Conservation (phyloP, 306 rosid species). For the Quercus robur region DNA sequence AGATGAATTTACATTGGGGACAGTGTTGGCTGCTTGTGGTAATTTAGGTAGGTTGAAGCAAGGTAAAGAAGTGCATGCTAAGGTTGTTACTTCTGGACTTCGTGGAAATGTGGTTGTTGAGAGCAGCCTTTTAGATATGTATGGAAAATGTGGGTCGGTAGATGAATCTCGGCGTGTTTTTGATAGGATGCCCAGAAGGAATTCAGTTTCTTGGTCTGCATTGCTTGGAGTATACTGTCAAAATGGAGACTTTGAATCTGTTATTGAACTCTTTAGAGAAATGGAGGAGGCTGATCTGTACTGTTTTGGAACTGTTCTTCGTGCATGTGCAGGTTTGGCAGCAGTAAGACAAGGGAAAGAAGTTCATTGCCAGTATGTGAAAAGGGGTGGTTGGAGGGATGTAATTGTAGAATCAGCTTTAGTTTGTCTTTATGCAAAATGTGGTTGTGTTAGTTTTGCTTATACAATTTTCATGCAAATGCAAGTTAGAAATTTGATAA, state of each 20-base stretch:
- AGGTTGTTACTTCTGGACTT: conserved; percentile 50
- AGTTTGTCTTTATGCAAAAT: conserved; percentile 82
- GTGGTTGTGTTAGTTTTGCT: conserved; percentile 68
- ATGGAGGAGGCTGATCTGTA: conserved; percentile 55
- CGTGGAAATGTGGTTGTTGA: conserved; percentile 73
- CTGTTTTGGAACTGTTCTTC: conserved; percentile 66
- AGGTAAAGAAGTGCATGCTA: conserved; percentile 70
- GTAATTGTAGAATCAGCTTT: conserved; percentile 84
- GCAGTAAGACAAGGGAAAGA: conserved; percentile 80
- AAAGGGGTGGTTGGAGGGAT: conserved; percentile 77
- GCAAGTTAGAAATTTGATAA: conserved; percentile 69
- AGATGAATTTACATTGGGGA: conserved; percentile 74
- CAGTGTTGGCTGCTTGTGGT: conserved; percentile 66
- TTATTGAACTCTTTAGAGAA: conserved; percentile 60
- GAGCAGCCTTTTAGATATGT: conserved; percentile 91
- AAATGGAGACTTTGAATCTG: conserved; percentile 55
- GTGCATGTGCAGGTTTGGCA: conserved; percentile 74
- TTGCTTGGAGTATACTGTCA: conserved; percentile 80
- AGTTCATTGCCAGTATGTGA: conserved; percentile 78
- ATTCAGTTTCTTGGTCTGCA: conserved; percentile 74
- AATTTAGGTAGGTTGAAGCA: conserved; percentile 64
- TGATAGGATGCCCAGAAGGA: conserved; percentile 60
- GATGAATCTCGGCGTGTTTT: conserved; percentile 44
- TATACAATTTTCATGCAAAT: conserved; percentile 44
- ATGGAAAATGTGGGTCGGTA: conserved; percentile 78